phyloP scores from a whole-genome alignment of 805 yeast genomes.

The Suhomyces tanzawaensis region DNA sequence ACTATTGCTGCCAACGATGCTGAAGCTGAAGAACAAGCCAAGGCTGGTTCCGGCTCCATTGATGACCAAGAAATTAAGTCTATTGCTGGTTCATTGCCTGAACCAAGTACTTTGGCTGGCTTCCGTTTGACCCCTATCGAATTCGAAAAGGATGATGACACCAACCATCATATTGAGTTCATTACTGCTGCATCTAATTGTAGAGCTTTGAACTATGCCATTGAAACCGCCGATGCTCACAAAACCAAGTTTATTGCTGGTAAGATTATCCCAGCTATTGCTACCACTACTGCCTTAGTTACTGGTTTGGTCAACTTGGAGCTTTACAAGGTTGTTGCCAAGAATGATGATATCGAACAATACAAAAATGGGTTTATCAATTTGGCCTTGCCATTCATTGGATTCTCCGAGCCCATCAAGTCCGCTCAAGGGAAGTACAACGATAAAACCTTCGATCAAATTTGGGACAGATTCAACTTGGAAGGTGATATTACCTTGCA shows the following conservation, averaged over 20 bases:
- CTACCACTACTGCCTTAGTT: conserved; percentile 97
- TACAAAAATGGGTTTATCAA: conserved; percentile 92
- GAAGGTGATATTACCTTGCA: conserved; percentile 73
- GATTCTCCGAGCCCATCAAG: conserved; percentile 92
- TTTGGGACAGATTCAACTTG: conserved; percentile 93
- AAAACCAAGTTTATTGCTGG: conserved; percentile 98
- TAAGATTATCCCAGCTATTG: conserved; percentile 97
- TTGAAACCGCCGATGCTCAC: conserved; percentile 83
- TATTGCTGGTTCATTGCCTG: conserved; percentile 78
- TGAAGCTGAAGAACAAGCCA: conserved; percentile 84
- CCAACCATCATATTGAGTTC: conserved; percentile 95
- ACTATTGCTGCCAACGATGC: conserved; percentile 81
- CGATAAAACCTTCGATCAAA: conserved; percentile 72
- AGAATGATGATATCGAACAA: conserved; percentile 70
- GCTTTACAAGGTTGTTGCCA: conserved; percentile 83
- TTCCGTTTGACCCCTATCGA: conserved; percentile 86
- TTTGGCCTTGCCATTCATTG: conserved; percentile 92
- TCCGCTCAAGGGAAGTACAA: conserved; percentile 83
- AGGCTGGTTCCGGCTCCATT: conserved; percentile 31
- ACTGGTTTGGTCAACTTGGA: conserved; percentile 94
- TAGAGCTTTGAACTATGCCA: conserved; percentile 87
- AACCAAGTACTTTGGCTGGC: conserved; percentile 85
- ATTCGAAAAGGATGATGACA: conserved; percentile 96
- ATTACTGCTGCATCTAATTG: conserved; percentile 94
- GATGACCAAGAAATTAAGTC: conserved; percentile 65